Base-by-base conservation (phyloP, 305 asterid genomes). In the Lippia alba region DNA sequence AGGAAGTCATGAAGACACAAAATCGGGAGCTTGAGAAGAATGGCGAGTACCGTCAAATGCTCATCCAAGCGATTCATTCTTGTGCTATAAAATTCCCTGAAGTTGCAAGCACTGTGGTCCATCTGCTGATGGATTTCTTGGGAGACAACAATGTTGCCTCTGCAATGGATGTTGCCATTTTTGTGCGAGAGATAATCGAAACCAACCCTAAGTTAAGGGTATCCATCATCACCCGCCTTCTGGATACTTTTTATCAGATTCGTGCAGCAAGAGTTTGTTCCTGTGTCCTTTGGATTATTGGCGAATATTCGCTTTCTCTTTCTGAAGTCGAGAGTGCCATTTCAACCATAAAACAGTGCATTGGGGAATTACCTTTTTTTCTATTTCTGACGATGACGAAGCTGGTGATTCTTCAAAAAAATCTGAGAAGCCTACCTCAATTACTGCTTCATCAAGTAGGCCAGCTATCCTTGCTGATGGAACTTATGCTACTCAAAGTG, bases 381-480 rank as follows among this genome's bases (percentile, higher is more conserved):
- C 96, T 0, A 75, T 72, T 60, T 85, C 97, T 49, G 98, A 95
- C 76, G 94, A 90, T 65, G 97, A 86, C 51, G 97, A 90, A 51
- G 78, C 81, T 76, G 62, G 81, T 67, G 88, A 89, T 33, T 75
- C 89, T 32, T 76, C 94, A 48, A 92, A 90, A 82, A 93, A 87
- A 74, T 51, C 88, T 70, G 92, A 83, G 88, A 96, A 82, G 86
- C 83, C 81, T 24, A 83, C 86, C 62, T 82, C 92, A 20, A 90
- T 85, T 56, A 90, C 97, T 20, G 91, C 88, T 74, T 95, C 99
- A 49, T 92, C 98, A 58, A 83, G 90, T 83, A 85, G 96, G 71
- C 99, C 99, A 8, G 97, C 93, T 64, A 80, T 95, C 79, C 98
- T 95, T 81, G 96, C 98, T 69, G 98, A 95, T 77, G 99, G 98